Percentiles rank a stretch among this genome's conserved stretches.
Conservation (phyloP, 2,329 filamentous ascomycete species). For the Keithomyces neogunnii region DNA sequence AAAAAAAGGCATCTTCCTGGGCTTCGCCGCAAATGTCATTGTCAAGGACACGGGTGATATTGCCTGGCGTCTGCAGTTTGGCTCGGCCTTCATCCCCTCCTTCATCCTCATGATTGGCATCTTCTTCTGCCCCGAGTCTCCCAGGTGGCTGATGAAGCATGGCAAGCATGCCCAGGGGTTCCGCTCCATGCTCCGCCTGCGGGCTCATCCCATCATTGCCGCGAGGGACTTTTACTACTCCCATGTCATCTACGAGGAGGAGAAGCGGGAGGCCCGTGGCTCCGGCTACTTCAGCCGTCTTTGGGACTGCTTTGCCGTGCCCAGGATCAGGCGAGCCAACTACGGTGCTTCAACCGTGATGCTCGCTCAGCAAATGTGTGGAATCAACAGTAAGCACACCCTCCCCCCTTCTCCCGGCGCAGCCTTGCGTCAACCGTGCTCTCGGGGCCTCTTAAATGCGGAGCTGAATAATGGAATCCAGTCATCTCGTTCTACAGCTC, state of each 20-base stretch:
- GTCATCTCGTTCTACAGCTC: constrained; percentile 63
- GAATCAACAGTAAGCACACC: constrained; percentile 15
- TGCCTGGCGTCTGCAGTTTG: constrained; percentile 50
- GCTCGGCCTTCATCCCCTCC: constrained; percentile 43
- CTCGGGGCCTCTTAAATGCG: neutral
- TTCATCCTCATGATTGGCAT: constrained; percentile 45
- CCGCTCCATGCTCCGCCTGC: constrained; percentile 36
- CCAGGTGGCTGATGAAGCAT: constrained; percentile 58
- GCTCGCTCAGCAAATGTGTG: constrained; percentile 62
- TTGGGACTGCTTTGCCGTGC: constrained; percentile 55
- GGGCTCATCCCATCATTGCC: constrained; percentile 43
- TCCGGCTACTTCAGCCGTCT: constrained; percentile 22
- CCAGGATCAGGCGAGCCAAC: constrained; percentile 61
- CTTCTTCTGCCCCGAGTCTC: constrained; percentile 54
- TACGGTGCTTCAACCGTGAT: constrained; percentile 71
- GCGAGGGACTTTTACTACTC: constrained; percentile 47
- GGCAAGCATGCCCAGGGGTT: constrained; percentile 48
- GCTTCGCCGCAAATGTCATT: constrained; percentile 43
- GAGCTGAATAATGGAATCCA: neutral
- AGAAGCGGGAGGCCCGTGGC: constrained; percentile 18
- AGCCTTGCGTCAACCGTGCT: neutral
- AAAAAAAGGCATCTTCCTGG: constrained; percentile 30
- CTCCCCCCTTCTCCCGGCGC: neutral
- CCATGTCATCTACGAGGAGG: constrained; percentile 28
- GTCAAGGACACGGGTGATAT: constrained; percentile 41